Evolutionary conservation across 2,329 filamentous ascomycete genomes (phyloP).

Genomic region (Pseudonectria foliicola): DNA sequence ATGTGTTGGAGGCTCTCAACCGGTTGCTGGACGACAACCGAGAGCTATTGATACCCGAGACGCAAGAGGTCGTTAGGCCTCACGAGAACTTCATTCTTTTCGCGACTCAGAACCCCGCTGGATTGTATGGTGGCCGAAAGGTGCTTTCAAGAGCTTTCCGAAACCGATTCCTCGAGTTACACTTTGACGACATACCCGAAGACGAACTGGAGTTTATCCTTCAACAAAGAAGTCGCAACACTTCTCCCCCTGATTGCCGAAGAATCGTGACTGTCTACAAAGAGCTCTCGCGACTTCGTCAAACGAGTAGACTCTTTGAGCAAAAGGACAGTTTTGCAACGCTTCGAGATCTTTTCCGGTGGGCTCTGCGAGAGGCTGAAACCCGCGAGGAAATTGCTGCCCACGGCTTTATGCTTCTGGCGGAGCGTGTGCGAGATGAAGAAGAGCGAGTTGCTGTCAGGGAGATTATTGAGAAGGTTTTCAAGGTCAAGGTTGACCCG

Average conservation of each 20-base stretch:
- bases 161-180: constrained; percentile 92
- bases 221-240: constrained; percentile 75
- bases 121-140: constrained; percentile 91
- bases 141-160: constrained; percentile 88
- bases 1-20: constrained; percentile 94
- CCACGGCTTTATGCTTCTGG: constrained; percentile 94
- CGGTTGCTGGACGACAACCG: constrained; percentile 92
- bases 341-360: constrained; percentile 88
- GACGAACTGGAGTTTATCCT: constrained; percentile 88
- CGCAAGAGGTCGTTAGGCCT: constrained; percentile 85
- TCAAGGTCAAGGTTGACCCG: constrained; percentile 78
- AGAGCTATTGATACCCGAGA: constrained; percentile 92
- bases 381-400: constrained; percentile 80
- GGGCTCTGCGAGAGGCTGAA: constrained; percentile 80
- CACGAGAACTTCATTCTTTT: constrained; percentile 97
- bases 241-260: constrained; percentile 84
- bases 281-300: constrained; percentile 80
- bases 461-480: constrained; percentile 78
- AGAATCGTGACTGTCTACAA: constrained; percentile 92
- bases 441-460: constrained; percentile 83
- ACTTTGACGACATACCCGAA: constrained; percentile 97
- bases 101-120: constrained; percentile 93
- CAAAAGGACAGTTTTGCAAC: constrained; percentile 97
- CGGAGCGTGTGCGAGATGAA: constrained; percentile 85
- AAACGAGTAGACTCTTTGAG: constrained; percentile 88